Base-by-base conservation (phyloP, 169 alveolate genomes). In the Eimeria acervulina region DNA sequence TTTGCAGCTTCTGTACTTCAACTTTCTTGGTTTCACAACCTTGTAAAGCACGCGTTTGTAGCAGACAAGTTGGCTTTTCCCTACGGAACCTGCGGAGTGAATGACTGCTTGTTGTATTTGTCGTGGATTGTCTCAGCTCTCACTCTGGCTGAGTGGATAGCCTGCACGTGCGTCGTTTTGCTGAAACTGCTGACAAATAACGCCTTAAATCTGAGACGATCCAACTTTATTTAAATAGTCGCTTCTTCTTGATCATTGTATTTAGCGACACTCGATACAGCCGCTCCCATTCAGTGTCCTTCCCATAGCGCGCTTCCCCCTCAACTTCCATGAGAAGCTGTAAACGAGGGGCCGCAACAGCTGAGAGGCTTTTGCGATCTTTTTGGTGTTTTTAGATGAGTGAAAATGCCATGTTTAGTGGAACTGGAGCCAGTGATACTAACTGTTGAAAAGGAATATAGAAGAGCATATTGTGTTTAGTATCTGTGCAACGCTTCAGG, bases 1-100 rank as follows among this genome's bases (percentile, higher is more conserved):
- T 21, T 76, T n/a, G 68, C 90, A 81, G 90, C 90, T 28, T 81
- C 90, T 23, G 90, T 81, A 47, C 47, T 81, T 51, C 90, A 81
- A 36, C 90, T 81, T 17, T 47, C 90, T 2, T 81, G 90, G 90
- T 81, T 81, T 42, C 90, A 81, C 31, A 81, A 81, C n/a, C 90
- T 81, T 12, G 90, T 81, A 26, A 40, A 36, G 72, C 90, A 81
- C 61, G 47, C 55, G 5, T 81, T 81, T 63, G 52, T 36, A 26
- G 33, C 47, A 26, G 90, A 81, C 15, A 33, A 51, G 72, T 19
- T 81, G 72, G 90, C 33, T 59, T 33, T 44, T 10, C 90, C 90
- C 42, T 51, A 42, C 4, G 90, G 42, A 40, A 7, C n/a, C 0
- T 81, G 90, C 90, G 90, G 90, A 1, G 70, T 44, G 12, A 47